Base-by-base conservation (phyloP, 768 basidiomycete genomes). In the Termitomyces sp. region DNA sequence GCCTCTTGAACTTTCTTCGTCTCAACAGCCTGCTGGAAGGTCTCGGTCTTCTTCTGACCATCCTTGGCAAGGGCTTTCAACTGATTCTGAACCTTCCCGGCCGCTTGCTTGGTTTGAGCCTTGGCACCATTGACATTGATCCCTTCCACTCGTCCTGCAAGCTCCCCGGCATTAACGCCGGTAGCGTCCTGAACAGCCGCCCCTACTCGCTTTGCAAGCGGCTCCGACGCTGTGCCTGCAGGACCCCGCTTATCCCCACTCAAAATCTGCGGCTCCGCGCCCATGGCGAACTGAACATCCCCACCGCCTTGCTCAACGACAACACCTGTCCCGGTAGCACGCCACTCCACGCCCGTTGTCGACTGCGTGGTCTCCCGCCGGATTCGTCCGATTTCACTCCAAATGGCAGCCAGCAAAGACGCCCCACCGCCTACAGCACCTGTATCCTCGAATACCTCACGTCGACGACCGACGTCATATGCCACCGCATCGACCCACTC, bases 261-360 rank as follows among this genome's bases (percentile, higher is more conserved):
- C 30, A 91, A 69, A 33, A 91, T 82, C 74, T 91, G 89, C 36
- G 89, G 89, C 69, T 88, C 87, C 6, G 81, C 85, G 2, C 89
- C 89, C 73, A 90, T 72, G 0, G 88, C 89, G 48, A 91, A 80
- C 49, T 64, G 53, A 24, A 65, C 51, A 53, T 64, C 68, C 59
- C 57, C 60, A 22, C 50, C 58, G 27, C 65, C 69, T 12, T 81
- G 82, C 64, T 85, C 80, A 43, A 83, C 78, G 49, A 90, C 72
- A 7, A 90, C 59, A 0, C 89, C 89, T 0, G 84, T 85, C 0
- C 88, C 82, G 0, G 88, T 89, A 3, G 82, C 81, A 26, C 66
- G 71, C 79, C 80, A 80, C 0, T 76, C 82, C 1, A 72, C 65
- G 56, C 63, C 72, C 51, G 68, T 64, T 46, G 68, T 71, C 43